Base-by-base conservation (phyloP, 306 rosid genomes). In the apple (Malus domestica) region DNA sequence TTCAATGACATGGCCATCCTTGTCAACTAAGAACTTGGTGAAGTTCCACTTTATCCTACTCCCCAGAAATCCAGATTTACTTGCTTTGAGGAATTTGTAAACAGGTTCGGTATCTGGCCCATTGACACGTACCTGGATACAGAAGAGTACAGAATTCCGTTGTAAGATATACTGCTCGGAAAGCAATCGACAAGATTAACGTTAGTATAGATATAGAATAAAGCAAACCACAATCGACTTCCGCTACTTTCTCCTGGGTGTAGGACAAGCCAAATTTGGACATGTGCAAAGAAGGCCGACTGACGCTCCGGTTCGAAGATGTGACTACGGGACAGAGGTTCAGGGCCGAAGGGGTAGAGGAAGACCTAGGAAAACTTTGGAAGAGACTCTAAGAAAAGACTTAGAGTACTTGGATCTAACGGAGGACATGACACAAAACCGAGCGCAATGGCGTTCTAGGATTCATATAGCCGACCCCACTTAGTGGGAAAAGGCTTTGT, bases 31-130 rank as follows among this genome's bases (percentile, higher is more conserved):
- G 80, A 96, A 96, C 88, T 96, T 96, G 5, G 98, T 89, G 86
- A 96, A 96, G 88, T 96, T 96, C 99, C 99, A 96, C 85, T 96
- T 92, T 55, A 96, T 89, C 71, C 90, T 80, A 3, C 89, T 46
- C 25, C 99, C 97, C 73, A 87, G 2, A 49, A 79, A 66, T 76
- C 98, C 99, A 42, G 69, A 8, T 84, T 87, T 92, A 72, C 83
- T 85, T 25, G 93, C 67, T 83, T 96, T 96, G 6, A 92, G 88
- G 78, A 88, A 96, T 84, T 82, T 92, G 80, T 79, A 96, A 0
- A 95, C 81, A 13, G 96, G 93, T 54, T 82, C 87, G 10, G 96
- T 18, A 16, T 89, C 79, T 63, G 86, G 64, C 79, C 99, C 99
- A 67, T 92, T 96, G 38, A 87, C 91, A 44, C 93, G 90, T 58